Evolutionary conservation across 2,329 filamentous ascomycete species (phyloP).

Genomic region (Paracoccidioides brasiliensis): DNA sequence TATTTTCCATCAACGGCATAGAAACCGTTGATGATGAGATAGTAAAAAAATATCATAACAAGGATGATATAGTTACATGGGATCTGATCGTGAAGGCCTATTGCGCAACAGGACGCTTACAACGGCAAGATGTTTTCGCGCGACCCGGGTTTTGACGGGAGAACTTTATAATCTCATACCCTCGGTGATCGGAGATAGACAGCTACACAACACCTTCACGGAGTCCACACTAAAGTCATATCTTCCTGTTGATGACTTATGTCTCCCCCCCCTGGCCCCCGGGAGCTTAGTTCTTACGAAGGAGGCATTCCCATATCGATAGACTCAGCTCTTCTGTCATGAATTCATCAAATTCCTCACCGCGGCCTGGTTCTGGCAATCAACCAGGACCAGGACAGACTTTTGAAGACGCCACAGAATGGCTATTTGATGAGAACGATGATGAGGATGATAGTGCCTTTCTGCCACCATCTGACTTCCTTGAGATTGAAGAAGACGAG

Average conservation of each 20-base stretch:
- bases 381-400: not conserved
- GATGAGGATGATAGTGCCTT: slow-evolving; percentile 34
- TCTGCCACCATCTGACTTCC: slow-evolving; percentile 29
- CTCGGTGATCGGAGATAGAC: not conserved
- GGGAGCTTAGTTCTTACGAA: not conserved
- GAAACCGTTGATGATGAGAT: too few species aligned
- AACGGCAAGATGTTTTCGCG: too few species aligned
- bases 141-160: too few species aligned
- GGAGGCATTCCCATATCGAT: not conserved
- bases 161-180: too few species aligned
- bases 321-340: not conserved
- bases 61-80: too few species aligned
- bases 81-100: too few species aligned
- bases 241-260: not conserved
- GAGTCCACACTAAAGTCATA: not conserved
- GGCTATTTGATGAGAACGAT: not conserved
- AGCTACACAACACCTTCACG: too few species aligned
- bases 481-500: slow-evolving; percentile 24
- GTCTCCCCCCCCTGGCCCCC: not conserved
- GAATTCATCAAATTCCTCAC: not conserved
- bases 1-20: too few species aligned
- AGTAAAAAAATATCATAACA: too few species aligned
- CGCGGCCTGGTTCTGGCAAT: not conserved
- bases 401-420: not conserved
- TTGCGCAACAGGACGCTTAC: too few species aligned